Base-by-base conservation (phyloP, 1,284 basidiomycete genomes). In the Pholiota adiposa region DNA sequence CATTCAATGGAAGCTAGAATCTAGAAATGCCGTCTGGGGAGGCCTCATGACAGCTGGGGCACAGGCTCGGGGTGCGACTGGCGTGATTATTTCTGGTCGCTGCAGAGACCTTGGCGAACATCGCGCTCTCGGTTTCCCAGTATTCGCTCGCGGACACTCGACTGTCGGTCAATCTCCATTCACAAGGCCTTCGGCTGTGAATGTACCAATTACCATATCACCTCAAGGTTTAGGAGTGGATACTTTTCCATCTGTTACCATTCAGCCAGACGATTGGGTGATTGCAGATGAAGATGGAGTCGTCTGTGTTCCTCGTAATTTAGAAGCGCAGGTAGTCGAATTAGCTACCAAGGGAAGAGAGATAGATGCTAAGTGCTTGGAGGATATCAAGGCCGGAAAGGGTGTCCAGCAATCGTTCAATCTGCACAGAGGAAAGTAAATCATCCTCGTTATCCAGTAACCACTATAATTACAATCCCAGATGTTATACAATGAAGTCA, bases 241-340 rank as follows among this genome's bases (percentile, higher is more conserved):
- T n/a, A 64, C 67, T 27, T 86, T 90, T 61, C 80, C 88, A 7
- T 64, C 81, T 0, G 80, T 89, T 1, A 81, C 73, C 1, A 82
- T 98, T 3, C 71, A 85, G 21, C 92, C 96, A 2, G 91, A 89
- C 2, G 96, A 97, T 71, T 84, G 89, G 77, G 83, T 98, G 36
- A 74, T 97, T 16, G 95, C 88, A 14, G 96, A 98, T 71, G 82
- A 89, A 58, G 93, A 98, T 70, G 96, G 96, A 0, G 94, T 97
- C 0, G 93, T 98, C 1, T 92, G 89, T 66, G 84, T 97, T 16
- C 89, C 93, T 0, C 76, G 73, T 23, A 77, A 75, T 2, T 66
- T 89, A 56, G 79, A 86, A 11, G 77, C 78, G 16, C 73, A 86
- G 63, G 93, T 94, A 2, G 67, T 88, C 7, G 80, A 84, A 51